Conservation (phyloP, 805 yeast genomes). For the Saturnispora mendoncae region DNA sequence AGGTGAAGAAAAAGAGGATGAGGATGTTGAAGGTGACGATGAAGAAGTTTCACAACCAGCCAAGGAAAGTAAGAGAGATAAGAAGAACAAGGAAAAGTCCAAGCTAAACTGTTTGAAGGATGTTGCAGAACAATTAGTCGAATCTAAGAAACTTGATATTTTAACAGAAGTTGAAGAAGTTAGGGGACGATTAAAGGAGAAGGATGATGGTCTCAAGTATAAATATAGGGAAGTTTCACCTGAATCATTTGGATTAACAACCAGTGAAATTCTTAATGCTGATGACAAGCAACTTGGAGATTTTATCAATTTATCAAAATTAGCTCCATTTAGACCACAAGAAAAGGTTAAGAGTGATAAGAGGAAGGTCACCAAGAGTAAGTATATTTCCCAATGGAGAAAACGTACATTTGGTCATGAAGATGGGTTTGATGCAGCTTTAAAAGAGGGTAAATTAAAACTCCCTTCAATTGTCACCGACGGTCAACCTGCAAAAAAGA, state of each 20-base stretch:
- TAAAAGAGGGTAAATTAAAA: slow-evolving; percentile 16
- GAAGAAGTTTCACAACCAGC: slow-evolving; percentile 21
- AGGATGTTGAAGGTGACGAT: slow-evolving; percentile 34
- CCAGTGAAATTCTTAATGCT: slow-evolving; percentile 83
- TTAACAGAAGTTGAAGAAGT: slow-evolving; percentile 62
- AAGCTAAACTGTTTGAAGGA: slow-evolving; percentile 53
- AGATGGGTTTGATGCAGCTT: slow-evolving; percentile 22
- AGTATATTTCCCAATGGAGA: slow-evolving; percentile 83
- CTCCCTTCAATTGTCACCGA: slow-evolving; percentile 23
- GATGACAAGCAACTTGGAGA: slow-evolving; percentile 80
- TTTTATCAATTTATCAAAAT: slow-evolving; percentile 79
- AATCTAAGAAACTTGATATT: slow-evolving; percentile 55
- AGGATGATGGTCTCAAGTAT: slow-evolving; percentile 29
- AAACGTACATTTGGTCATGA: slow-evolving; percentile 60
- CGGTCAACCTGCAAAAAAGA: slow-evolving; percentile 15
- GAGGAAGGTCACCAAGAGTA: slow-evolving; percentile 75
- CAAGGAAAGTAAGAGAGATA: slow-evolving; percentile 33
- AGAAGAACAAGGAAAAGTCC: slow-evolving; percentile 48
- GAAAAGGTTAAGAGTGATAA: slow-evolving; percentile 69
- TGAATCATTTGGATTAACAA: slow-evolving; percentile 76
- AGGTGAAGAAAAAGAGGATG: slow-evolving; percentile 25
- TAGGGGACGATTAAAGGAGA: slow-evolving; percentile 48
- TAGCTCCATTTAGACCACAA: slow-evolving; percentile 83
- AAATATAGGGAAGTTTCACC: slow-evolving; percentile 93
- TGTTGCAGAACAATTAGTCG: slow-evolving; percentile 72